A percentile compares a stretch with the other conserved stretches of the same genome.
Evolutionary conservation across 148 eudicot species (phyloP).

Genomic region (Camellia japonica): DNA sequence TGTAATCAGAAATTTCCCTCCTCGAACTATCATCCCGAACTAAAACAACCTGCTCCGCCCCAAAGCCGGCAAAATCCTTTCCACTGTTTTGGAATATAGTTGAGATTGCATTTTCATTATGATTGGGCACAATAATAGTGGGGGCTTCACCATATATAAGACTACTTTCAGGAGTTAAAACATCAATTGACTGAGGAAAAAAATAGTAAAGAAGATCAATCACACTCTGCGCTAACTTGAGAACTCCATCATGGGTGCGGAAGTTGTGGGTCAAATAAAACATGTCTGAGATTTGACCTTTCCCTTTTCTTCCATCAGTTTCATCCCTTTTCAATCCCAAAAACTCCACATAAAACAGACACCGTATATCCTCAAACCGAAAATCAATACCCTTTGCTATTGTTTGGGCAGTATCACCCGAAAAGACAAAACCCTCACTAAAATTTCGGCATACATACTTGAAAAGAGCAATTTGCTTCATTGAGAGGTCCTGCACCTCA

Average conservation of each 20-base stretch:
- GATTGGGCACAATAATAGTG: constrained; percentile 24
- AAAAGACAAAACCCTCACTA: constrained; percentile 44
- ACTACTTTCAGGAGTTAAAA: constrained; percentile 35
- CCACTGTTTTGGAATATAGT: constrained; percentile 31
- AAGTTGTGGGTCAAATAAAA: constrained; percentile 45
- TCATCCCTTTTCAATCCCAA: constrained; percentile 17
- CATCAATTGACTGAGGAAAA: constrained; percentile 36
- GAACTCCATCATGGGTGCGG: constrained; percentile 51
- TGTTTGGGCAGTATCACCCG: constrained; percentile 55
- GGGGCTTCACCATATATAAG: constrained; percentile 38
- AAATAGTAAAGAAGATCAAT: constrained; percentile 34
- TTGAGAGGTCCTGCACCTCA: constrained; percentile 60
- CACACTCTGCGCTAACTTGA: constrained; percentile 37
- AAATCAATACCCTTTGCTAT: constrained; percentile 51
- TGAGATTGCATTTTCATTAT: constrained; percentile 22
- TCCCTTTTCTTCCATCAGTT: constrained; percentile 17
- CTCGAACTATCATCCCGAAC: constrained; percentile 40
- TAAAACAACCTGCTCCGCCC: constrained; percentile 50
- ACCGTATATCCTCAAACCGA: constrained; percentile 43
- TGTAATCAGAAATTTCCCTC: constrained; percentile 28
- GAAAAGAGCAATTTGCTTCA: constrained; percentile 54
- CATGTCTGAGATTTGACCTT: constrained; percentile 36
- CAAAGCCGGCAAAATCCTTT: constrained; percentile 33
- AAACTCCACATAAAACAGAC: constrained; percentile 42
- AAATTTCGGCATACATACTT: constrained; percentile 46